Percentiles rank a stretch among this genome's conserved stretches.
phyloP scores from a whole-genome alignment of 768 basidiomycete species.

The Tricholoma flavovirens region DNA sequence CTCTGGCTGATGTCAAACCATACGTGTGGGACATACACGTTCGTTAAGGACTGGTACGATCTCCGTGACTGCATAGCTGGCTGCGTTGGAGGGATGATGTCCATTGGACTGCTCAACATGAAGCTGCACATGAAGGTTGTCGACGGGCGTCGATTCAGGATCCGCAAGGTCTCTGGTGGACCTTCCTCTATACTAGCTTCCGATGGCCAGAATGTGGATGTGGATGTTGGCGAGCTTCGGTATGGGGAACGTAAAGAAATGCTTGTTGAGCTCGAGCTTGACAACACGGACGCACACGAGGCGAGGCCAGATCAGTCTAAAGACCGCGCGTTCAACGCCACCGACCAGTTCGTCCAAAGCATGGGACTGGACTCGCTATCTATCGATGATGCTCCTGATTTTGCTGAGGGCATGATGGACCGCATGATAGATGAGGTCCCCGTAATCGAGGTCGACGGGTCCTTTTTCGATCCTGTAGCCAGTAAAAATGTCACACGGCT shows the following conservation, averaged over 20 bases:
- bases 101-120: constrained; percentile 88
- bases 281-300: constrained; percentile 60
- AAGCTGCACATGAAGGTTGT: constrained; percentile 93
- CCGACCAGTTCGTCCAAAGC: constrained; percentile 83
- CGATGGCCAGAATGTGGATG: constrained; percentile 93
- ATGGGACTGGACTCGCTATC: constrained; percentile 74
- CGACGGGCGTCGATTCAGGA: constrained; percentile 84
- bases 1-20: constrained; percentile 99
- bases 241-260: constrained; percentile 98
- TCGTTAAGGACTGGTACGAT: constrained; percentile 97
- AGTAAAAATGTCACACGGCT: constrained; percentile 81
- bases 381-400: constrained; percentile 68
- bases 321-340: constrained; percentile 60
- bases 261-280: constrained; percentile 91
- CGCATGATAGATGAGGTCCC: constrained; percentile 97
- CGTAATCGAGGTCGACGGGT: constrained; percentile 91
- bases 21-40: constrained; percentile 95
- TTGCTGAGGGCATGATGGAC: constrained; percentile 91
- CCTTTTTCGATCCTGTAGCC: constrained; percentile 89
- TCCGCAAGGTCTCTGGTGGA: constrained; percentile 91
- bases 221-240: constrained; percentile 89
- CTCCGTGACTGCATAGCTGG: constrained; percentile 89
- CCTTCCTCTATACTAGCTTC: constrained; percentile 79
- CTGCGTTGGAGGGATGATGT: constrained; percentile 95
- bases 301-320: constrained; percentile 21